Conservation (phyloP, 441 rosid genomes). For the Macaranga tanarius region DNA sequence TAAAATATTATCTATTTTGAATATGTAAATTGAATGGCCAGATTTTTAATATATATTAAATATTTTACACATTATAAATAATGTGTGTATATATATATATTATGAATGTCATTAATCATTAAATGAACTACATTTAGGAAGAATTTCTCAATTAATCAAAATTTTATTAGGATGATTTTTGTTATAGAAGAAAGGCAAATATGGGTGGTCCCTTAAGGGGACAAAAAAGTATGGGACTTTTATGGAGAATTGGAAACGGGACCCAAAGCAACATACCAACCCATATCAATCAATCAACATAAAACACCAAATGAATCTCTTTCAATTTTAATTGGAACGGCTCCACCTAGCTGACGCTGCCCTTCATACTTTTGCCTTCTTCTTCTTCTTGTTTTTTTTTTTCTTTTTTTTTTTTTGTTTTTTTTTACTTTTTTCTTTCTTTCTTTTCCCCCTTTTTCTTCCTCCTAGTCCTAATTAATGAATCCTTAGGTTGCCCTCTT, state of each 20-base stretch:
- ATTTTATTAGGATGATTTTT: background rate
- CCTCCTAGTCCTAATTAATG: background rate
- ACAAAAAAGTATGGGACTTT: slow-evolving; percentile 12
- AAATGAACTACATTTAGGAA: too few species aligned
- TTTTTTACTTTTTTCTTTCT: too few species aligned
- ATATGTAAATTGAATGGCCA: too few species aligned
- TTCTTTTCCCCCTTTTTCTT: too few species aligned
- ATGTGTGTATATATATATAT: too few species aligned
- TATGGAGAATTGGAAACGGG: background rate
- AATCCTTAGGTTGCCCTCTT: too few species aligned
- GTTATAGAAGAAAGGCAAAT: background rate
- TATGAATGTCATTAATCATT: too few species aligned
- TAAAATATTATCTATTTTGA: too few species aligned
- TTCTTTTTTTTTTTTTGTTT: background rate
- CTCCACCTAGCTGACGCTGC: slow-evolving; percentile 11
- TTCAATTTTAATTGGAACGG: slow-evolving; percentile 21
- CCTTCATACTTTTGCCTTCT: background rate
- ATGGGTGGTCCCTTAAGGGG: slow-evolving; percentile 22
- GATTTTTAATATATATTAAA: too few species aligned
- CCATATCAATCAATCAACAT: slow-evolving; percentile 25
- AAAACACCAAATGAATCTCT: slow-evolving; percentile 31
- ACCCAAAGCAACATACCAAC: slow-evolving; percentile 22
- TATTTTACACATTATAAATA: too few species aligned
- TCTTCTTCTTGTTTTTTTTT: background rate
- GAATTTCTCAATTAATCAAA: too few species aligned